phyloP scores from a whole-genome alignment of 2,329 filamentous ascomycete genomes.

The Ambrosiella xylebori region DNA sequence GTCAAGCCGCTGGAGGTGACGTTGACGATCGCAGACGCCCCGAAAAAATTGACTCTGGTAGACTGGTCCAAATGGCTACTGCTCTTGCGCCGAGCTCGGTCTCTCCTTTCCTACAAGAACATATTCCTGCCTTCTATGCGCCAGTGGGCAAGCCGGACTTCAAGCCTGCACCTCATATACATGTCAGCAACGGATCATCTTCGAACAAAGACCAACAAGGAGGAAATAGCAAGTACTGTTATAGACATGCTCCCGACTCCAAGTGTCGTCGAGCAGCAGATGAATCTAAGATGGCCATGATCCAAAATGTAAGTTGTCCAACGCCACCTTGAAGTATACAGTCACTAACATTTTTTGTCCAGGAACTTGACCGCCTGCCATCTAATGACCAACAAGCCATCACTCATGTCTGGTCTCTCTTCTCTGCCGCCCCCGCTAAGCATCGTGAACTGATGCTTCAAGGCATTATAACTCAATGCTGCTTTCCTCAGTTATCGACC shows the following conservation, averaged over 20 bases:
- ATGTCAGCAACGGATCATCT: background rate
- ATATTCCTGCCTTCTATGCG: constrained; percentile 80
- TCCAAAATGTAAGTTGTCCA: constrained; percentile 54
- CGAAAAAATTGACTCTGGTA: constrained; percentile 16
- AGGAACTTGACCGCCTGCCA: constrained; percentile 70
- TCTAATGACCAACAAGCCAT: constrained; percentile 85
- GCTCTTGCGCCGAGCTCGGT: constrained; percentile 63
- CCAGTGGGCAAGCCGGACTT: constrained; percentile 45
- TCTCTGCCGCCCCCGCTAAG: constrained; percentile 85
- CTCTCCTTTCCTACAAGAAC: constrained; percentile 73
- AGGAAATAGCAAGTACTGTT: constrained; percentile 77
- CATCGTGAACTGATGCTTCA: constrained; percentile 93
- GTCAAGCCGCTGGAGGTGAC: background rate
- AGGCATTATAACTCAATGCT: constrained; percentile 89
- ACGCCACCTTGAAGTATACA: too few relatives aligned
- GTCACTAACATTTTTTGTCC: background rate
- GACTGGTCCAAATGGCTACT: constrained; percentile 39
- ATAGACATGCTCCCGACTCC: constrained; percentile 81
- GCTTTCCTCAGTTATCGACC: constrained; percentile 89
- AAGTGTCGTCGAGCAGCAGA: constrained; percentile 88
- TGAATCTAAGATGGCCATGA: constrained; percentile 87
- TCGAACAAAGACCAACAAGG: constrained; percentile 24
- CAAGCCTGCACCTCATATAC: background rate
- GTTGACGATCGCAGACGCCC: constrained; percentile 6
- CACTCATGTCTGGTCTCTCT: constrained; percentile 92